These are phyloP conservation scores for Populus euphratica DNA, from an alignment of 345 rosid genomes.

Conservation along the genomic window DNA sequence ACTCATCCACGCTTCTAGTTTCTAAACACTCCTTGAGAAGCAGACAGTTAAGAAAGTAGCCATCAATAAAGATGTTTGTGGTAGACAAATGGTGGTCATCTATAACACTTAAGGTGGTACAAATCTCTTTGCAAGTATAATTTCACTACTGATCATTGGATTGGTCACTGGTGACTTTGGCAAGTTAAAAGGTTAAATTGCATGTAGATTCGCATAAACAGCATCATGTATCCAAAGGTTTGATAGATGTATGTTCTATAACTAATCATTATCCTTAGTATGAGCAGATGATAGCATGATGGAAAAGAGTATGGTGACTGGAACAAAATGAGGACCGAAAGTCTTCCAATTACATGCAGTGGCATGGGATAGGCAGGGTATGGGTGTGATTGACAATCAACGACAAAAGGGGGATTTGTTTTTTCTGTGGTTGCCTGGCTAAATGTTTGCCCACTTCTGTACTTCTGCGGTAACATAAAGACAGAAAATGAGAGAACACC, in stretches of 20 bases:
- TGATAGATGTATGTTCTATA: neutral
- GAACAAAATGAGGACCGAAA: neutral
- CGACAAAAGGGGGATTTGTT: neutral
- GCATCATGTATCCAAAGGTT: neutral
- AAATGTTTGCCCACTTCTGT: neutral
- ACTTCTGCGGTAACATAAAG: neutral
- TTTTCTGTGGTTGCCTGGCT: neutral
- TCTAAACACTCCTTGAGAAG: too few relatives aligned
- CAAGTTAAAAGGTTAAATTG: too few relatives aligned
- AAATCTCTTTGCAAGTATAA: too few relatives aligned
- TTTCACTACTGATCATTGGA: too few relatives aligned
- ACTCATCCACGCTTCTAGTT: too few relatives aligned
- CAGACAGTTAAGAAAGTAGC: too few relatives aligned
- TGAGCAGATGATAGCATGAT: slow-evolving; percentile 6
- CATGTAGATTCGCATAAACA: too few relatives aligned
- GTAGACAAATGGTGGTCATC: too few relatives aligned
- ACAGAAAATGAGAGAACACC: neutral
- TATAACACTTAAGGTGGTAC: too few relatives aligned
- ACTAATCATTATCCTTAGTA: neutral
- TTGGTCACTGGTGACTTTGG: too few relatives aligned
- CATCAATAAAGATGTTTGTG: too few relatives aligned
- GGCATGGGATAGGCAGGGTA: neutral
- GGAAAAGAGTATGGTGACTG: neutral
- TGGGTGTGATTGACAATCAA: neutral
- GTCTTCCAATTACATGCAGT: neutral